A percentile compares a stretch with the other conserved stretches of the same genome.
These are phyloP conservation scores for Torulaspora franciscae DNA, from an alignment of 805 yeast species.

Conservation along the genomic window DNA sequence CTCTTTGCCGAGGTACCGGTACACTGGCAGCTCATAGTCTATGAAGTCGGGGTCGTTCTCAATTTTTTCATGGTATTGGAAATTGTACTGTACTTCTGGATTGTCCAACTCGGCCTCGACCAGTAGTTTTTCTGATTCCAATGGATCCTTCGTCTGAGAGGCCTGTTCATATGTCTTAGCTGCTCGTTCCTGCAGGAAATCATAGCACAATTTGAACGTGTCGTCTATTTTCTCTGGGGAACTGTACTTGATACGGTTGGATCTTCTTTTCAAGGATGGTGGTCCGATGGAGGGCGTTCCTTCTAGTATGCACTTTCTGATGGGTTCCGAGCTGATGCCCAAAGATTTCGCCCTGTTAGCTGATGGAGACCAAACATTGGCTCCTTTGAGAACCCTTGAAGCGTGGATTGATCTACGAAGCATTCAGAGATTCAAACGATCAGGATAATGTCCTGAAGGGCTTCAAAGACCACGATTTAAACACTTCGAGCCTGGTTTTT, in stretches of 20 bases:
- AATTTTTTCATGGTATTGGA: conserved; percentile 40
- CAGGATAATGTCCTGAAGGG: not conserved
- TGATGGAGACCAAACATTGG: conserved; percentile 32
- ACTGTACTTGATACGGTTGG: conserved; percentile 48
- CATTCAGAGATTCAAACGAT: conserved; percentile 10
- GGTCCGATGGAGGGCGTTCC: conserved; percentile 46
- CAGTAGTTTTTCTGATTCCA: conserved; percentile 35
- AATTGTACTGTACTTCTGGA: conserved; percentile 80
- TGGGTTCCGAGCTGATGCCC: conserved; percentile 24
- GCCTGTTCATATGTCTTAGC: conserved; percentile 36
- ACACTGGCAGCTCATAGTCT: conserved; percentile 76
- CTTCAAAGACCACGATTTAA: conserved; percentile 11
- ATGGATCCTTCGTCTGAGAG: conserved; percentile 23
- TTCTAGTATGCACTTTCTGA: conserved; percentile 33
- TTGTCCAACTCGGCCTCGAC: conserved; percentile 66
- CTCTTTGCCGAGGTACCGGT: conserved; percentile 58
- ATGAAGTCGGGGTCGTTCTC: conserved; percentile 42
- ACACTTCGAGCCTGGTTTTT: conserved; percentile 39
- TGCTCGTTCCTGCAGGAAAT: conserved; percentile 48
- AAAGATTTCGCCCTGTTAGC: conserved; percentile 28
- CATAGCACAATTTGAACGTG: conserved; percentile 66
- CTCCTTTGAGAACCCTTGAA: conserved; percentile 9
- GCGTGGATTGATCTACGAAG: conserved; percentile 25
- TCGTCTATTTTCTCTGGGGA: conserved; percentile 68
- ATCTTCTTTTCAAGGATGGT: conserved; percentile 42